Evolutionary conservation across 2,329 filamentous ascomycete genomes (phyloP).

Genomic region (Setomelanomma holmii): DNA sequence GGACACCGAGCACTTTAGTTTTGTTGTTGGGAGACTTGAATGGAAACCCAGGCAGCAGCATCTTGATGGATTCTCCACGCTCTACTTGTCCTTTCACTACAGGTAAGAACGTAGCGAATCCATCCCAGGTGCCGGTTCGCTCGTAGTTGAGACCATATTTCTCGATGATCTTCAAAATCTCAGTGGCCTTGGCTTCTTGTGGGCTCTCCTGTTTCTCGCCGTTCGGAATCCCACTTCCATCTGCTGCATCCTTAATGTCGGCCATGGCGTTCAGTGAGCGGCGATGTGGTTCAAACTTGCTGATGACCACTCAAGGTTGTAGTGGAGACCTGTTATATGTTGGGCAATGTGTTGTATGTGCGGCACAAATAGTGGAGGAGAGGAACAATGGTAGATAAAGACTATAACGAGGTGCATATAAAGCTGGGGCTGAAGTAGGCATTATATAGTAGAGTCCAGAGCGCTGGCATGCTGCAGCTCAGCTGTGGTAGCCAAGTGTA

Average conservation of each 20-base stretch:
- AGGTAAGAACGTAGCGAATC: conserved; percentile 29
- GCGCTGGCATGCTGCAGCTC: background rate
- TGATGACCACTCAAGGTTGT: background rate
- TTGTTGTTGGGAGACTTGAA: conserved; percentile 66
- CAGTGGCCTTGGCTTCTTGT: conserved; percentile 16
- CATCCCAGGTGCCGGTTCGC: conserved; percentile 32
- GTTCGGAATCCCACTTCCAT: background rate
- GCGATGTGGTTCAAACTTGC: background rate
- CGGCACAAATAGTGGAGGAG: background rate
- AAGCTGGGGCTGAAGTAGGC: no score
- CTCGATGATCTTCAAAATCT: conserved; percentile 27
- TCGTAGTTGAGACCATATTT: conserved; percentile 33
- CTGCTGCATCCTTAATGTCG: background rate
- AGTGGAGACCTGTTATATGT: no score
- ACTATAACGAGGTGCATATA: background rate
- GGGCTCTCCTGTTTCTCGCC: background rate
- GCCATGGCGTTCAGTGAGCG: background rate
- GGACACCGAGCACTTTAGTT: conserved; percentile 61
- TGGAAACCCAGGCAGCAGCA: conserved; percentile 64
- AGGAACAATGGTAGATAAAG: background rate
- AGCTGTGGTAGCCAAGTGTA: background rate
- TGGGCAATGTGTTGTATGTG: no score
- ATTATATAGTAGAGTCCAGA: no score
- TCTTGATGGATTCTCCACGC: conserved; percentile 26
- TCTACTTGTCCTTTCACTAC: conserved; percentile 26